Conservation (phyloP, 1,284 basidiomycete species). For the Fomes fomentarius region DNA sequence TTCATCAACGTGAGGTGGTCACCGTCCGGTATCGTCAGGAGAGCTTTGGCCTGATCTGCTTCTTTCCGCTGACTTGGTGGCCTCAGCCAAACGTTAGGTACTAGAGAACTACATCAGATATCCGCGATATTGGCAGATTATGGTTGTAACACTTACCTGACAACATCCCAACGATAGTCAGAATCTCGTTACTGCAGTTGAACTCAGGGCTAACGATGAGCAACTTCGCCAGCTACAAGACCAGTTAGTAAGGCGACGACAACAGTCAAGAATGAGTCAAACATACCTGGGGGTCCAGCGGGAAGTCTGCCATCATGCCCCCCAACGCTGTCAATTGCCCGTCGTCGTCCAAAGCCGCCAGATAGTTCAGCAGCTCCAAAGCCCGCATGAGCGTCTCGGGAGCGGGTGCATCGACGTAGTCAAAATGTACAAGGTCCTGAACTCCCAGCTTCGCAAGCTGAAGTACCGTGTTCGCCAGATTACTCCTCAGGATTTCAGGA, state of each 20-base stretch:
- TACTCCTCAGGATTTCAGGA: constrained; percentile 93
- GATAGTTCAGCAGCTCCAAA: constrained; percentile 91
- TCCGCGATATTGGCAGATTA: too few species aligned
- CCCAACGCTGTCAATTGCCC: constrained; percentile 91
- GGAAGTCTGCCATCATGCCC: constrained; percentile 96
- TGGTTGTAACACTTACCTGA: constrained; percentile 62
- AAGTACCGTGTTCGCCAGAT: constrained; percentile 92
- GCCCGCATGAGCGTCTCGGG: constrained; percentile 99
- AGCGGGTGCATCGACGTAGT: constrained; percentile 96
- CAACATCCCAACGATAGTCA: constrained; percentile 96
- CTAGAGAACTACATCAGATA: too few species aligned
- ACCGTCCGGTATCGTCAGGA: constrained; percentile 91
- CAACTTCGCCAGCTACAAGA: constrained; percentile 82
- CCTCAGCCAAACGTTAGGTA: constrained; percentile 93
- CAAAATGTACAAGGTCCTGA: constrained; percentile 89
- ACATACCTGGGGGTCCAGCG: constrained; percentile 90
- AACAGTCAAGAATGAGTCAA: neutral
- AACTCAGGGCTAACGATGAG: constrained; percentile 95
- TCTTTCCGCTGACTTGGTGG: constrained; percentile 88
- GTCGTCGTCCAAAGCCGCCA: constrained; percentile 93
- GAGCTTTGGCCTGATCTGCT: constrained; percentile 90
- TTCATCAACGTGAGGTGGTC: constrained; percentile 97
- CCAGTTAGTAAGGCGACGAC: neutral
- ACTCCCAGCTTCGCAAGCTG: constrained; percentile 95
- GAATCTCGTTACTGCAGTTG: constrained; percentile 93